Base-by-base conservation (phyloP, 768 basidiomycete genomes). In the Leccinum rimulosum region DNA sequence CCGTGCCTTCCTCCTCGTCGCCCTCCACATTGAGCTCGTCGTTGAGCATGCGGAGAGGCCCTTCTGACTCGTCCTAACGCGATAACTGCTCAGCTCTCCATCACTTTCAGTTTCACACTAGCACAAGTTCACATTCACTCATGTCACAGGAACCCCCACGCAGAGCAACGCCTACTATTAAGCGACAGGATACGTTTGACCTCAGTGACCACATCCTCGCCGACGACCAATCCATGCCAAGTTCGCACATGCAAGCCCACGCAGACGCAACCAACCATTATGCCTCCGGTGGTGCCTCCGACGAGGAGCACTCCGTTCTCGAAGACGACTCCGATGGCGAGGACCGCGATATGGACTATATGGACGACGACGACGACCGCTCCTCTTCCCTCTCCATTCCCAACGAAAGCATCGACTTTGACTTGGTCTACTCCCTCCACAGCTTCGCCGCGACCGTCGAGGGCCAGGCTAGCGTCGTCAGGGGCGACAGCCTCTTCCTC, bases 381-480 rank as follows among this genome's bases (percentile, higher is more conserved):
- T 91, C 89, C 6, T 92, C 90, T 6, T 88, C 87, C 9, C 83
- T 93, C 35, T 93, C 90, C 36, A 91, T 93, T 61, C 92, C 92
- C 10, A 91, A 93, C 72, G 92, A 93, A 71, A 89, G 88, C 60
- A 95, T 95, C 69, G 92, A 95, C 81, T 95, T 93, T 70, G 91
- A 92, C 74, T 80, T 93, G 67, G 91, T 96, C 22, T 95, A 94
- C 67, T 88, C 89, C n/a, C 80, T 98, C 30, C 95, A 96, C 71
- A 95, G 91, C 65, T 98, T 98, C 73, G 90, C 95, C 4, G 97
- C 97, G 0, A 98, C 97, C 0, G 95, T 98, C 36, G 96, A 98
- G 68, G 97, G 97, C 27, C 97, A 99, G 76, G 97, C 97, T 3
- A 97, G 92, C 64, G 97, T 99, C 64, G 93, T 97, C 74, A 98